Percentiles rank a stretch among this genome's conserved stretches.
Conservation (phyloP, 208 protist species). For the Leishmania mexicana region DNA sequence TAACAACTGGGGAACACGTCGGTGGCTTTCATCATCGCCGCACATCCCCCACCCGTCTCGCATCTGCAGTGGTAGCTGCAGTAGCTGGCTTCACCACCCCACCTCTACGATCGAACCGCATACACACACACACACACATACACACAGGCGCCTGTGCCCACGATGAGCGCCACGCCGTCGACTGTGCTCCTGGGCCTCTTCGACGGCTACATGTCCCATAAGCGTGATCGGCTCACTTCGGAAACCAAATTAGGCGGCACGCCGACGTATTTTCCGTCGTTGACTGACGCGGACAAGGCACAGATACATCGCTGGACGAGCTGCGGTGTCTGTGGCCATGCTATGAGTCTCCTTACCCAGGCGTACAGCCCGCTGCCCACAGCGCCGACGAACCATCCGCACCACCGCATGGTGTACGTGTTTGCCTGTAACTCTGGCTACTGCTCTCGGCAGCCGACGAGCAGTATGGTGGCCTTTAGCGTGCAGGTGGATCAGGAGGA, state of each 20-base stretch:
- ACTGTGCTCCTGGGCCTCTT: conserved; percentile 68
- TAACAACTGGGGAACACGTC: background rate
- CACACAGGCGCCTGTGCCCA: background rate
- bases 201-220: conserved; percentile 75
- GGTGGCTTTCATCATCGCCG: background rate
- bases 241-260: conserved; percentile 81
- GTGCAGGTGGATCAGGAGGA: conserved; percentile 78
- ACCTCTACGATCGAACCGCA: background rate
- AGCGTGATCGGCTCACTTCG: conserved; percentile 54
- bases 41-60: background rate
- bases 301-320: conserved; percentile 60
- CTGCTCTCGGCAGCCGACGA: conserved; percentile 68
- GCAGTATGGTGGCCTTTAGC: conserved; percentile 72
- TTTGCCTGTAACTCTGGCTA: conserved; percentile 74
- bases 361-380: conserved; percentile 75
- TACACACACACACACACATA: background rate
- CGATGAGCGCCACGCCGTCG: conserved; percentile 3
- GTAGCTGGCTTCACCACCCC: background rate
- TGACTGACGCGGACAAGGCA: conserved; percentile 36
- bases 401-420: conserved; percentile 87
- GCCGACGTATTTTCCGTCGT: conserved; percentile 52
- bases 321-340: conserved; percentile 68
- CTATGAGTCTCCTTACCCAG: conserved; percentile 77
- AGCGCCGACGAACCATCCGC: conserved; percentile 17
- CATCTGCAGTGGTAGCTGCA: background rate